A percentile compares a stretch with the other conserved stretches of the same genome.
phyloP scores from a whole-genome alignment of 169 alveolate species.

The Perkinsus olseni region DNA sequence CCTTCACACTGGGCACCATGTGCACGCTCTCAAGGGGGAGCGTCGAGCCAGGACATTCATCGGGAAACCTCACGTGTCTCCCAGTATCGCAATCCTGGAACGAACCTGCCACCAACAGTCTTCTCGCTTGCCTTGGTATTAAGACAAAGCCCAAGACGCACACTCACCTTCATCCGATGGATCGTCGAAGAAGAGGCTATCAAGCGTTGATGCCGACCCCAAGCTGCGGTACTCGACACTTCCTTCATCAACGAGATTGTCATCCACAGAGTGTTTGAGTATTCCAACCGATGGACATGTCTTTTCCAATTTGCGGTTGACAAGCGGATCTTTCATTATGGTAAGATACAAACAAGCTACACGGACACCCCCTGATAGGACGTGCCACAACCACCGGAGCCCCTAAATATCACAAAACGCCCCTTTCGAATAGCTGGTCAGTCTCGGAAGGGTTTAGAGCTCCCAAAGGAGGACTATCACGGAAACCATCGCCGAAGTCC shows the following conservation, averaged over 20 bases:
- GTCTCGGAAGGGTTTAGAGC: too few species aligned
- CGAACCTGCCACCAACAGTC: background rate
- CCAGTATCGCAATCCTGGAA: background rate
- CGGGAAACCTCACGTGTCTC: background rate
- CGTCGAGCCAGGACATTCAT: background rate
- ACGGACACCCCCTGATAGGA: background rate
- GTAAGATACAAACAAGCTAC: background rate
- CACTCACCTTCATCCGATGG: background rate
- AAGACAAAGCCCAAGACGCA: too few species aligned
- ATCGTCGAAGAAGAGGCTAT: background rate
- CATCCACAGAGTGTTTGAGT: background rate
- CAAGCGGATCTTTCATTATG: background rate
- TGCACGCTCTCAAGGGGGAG: background rate
- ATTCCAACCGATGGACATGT: background rate
- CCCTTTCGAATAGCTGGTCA: too few species aligned
- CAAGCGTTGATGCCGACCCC: background rate
- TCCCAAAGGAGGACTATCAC: too few species aligned
- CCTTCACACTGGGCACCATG: background rate
- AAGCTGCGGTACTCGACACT: background rate
- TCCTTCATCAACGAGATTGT: background rate
- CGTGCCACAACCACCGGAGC: too few species aligned
- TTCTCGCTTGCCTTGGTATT: too few species aligned
- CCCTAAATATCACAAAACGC: too few species aligned
- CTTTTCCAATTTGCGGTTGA: background rate
- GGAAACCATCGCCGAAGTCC: too few species aligned